Evolutionary conservation across 2,329 filamentous ascomycete genomes (phyloP), one percentile per base, ranked within the genome.

Genomic region (Ascosphaera acerosa): DNA sequence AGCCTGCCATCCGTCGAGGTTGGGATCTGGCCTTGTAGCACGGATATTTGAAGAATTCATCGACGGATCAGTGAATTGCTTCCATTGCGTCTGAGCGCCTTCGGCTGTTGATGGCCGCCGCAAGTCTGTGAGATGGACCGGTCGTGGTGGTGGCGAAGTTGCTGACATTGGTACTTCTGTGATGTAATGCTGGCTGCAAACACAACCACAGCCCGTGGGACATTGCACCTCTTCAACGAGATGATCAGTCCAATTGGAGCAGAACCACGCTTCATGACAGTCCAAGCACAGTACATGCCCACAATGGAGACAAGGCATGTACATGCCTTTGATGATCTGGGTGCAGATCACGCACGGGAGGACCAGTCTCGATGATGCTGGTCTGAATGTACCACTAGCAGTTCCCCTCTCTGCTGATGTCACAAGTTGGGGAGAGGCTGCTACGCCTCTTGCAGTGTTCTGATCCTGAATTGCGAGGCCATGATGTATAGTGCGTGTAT

Each of bases 141-240:
- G n/a, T n/a, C n/a, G n/a, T n/a, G n/a, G 22, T 12, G 27, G n/a
- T 34, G 39, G 2, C 9, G 9, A 23, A 9, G 20, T 12, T 23
- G 20, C 20, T 23, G 50, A 48, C 25, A 45, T 45, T 12, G 48
- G 42, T 3, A 53, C 42, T 4, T 50, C 33, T 10, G 50, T 38
- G 18, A 39, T 39, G 4, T 45, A 35, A 29, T 56, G 46, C 12
- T 55, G 48, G 3, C 52, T 46, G 38, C 57, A 61, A 34, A 42
- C 44, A 33, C 57, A 61, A 31, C 55, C 57, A 39, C 57, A 61
- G n/a, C 55, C 56, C 9, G 48, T 54, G 4, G 56, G 52, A 34
- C 57, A 61, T n/a, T 40, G 36, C 14, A 32, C 19, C 26, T 15
- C 29, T 12, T 35, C 23, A 9, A 10, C 6, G 10, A 12, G 26